Base-by-base conservation (phyloP, 176 grass and related monocot species). In the Hordeum vulgare region DNA sequence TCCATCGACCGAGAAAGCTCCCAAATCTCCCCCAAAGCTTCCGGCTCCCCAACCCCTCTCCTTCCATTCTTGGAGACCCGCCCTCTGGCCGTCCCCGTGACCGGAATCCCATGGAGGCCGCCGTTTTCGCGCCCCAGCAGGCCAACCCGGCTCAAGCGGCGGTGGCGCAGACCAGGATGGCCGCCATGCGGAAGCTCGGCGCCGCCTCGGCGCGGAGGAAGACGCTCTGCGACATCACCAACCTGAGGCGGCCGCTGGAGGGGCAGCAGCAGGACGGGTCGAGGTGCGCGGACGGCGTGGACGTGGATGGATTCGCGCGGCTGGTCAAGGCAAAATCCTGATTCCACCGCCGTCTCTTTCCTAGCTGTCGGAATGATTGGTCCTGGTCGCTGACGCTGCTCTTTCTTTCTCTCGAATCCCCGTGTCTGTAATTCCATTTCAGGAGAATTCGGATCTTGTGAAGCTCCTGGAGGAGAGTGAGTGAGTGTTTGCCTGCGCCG, bases 191-290 rank as follows among this genome's bases (percentile, higher is more conserved):
- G 24, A 87, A 63, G 75, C 24, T 21, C 17, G 28, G 23, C 29
- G 56, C 9, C 8, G 14, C 18, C 0, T 56, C 15, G 21, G 53
- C 23, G 25, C 89, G 90, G 86, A 80, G 90, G 75, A 89, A 83
- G 61, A 89, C 83, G 62, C 86, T 89, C 20, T 86, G 79, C 62
- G 90, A 89, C 54, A 92, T 92, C 86, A 92, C 90, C 34, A 92
- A 92, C 54, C 67, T 87, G 39, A 61, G 67, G 21, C 12, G 9
- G 26, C 71, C 7, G 8, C 59, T 35, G 31, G 42, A 71, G 28
- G 33, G n/a, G 37, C 23, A 65, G n/a, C n/a, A n/a, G 37, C 23
- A 39, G 8, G 42, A 59, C 6, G 74, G 37, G 11, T 12, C 71
- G 57, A 31, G 21, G 26, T 69, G 66, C 75, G 28, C 37, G 26